Percentiles rank a stretch among this genome's conserved stretches.
These are phyloP conservation scores for Podospora sp. DNA, from an alignment of 495 filamentous ascomycete genomes.

Conservation along the genomic window DNA sequence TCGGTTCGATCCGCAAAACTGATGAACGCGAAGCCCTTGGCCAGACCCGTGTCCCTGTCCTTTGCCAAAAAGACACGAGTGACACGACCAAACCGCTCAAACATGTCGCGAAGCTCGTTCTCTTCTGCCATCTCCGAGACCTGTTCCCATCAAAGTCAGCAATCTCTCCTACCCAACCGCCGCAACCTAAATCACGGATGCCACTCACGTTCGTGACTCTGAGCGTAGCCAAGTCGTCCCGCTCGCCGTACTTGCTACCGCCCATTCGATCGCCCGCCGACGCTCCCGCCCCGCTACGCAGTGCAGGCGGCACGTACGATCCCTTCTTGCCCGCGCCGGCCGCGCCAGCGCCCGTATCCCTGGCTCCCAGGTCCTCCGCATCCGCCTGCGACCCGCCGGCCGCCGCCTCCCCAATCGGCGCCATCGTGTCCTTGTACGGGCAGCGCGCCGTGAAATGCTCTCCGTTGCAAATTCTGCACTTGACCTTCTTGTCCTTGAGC, in stretches of 20 bases:
- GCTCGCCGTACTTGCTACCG: conserved; percentile 78
- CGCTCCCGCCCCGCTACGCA: conserved; percentile 68
- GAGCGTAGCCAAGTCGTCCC: conserved; percentile 94
- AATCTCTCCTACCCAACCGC: neutral
- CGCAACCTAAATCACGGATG: neutral
- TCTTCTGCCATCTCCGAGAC: conserved; percentile 97
- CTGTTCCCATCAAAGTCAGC: conserved; percentile 47
- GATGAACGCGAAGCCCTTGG: conserved; percentile 98
- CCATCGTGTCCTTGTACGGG: conserved; percentile 68
- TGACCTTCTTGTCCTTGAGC: conserved; percentile 98
- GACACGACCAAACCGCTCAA: conserved; percentile 94
- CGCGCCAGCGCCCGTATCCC: conserved; percentile 49
- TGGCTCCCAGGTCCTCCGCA: conserved; percentile 51
- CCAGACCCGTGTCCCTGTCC: conserved; percentile 89
- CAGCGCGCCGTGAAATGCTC: conserved; percentile 98
- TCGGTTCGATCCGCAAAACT: conserved; percentile 88
- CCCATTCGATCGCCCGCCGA: conserved; percentile 83
- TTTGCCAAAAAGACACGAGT: conserved; percentile 97
- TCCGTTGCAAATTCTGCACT: conserved; percentile 97
- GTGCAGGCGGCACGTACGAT: conserved; percentile 89
- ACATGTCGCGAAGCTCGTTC: conserved; percentile 90
- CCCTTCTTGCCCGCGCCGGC: conserved; percentile 68
- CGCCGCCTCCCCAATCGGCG: conserved; percentile 55
- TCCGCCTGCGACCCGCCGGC: conserved; percentile 47
- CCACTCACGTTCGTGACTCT: conserved; percentile 93